Evolutionary conservation across 371 early-diverging fungal species (phyloP), one percentile per base, ranked within the genome.

Genomic region (Apophysomyces trapeziformis): DNA sequence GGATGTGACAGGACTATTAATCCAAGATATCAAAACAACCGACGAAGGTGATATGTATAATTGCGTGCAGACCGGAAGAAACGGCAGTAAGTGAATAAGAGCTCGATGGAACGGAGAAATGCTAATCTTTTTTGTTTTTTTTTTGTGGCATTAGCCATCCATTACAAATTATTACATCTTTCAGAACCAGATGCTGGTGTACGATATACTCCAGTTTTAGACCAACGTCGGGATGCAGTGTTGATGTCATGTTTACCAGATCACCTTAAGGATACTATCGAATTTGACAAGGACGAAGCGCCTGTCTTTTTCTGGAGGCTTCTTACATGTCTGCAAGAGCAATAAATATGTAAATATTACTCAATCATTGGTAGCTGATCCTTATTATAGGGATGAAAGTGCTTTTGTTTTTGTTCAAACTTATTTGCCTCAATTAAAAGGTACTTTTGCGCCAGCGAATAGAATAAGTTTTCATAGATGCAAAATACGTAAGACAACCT

Each of bases 151-250:
- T 7, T 61, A 71, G 71, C 68, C 13, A 58, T 71, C 5, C 71
- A 67, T 58, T 71, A 67, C 61, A 71, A 71, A 58, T 56, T 71
- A 7, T 14, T 64, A n/a, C 63, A 66, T n/a, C 54, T 39, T 9
- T 38, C 58, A 12, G 38, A 60, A 38, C 43, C 38, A 38, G 36
- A 47, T 38, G 47, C 61, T 16, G 68, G 64, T 37, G n/a, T 71
- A 5, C 61, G 39, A 8, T 71, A 71, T 61, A 62, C 43, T 21
- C 71, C 71, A 2, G 59, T 71, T 39, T 38, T 71, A 44, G 71
- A 71, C 39, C 11, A 44, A 26, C 43, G 38, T 36, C 54, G 68
- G 18, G 71, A 71, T 38, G 64, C 58, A 4, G 58, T 45, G 26
- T 38, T 71, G 13, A 61, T 71, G 36, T 47, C 57, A 36, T 16